phyloP scores from a whole-genome alignment of 306 rosid genomes.

The Coriaria nepalensis region DNA sequence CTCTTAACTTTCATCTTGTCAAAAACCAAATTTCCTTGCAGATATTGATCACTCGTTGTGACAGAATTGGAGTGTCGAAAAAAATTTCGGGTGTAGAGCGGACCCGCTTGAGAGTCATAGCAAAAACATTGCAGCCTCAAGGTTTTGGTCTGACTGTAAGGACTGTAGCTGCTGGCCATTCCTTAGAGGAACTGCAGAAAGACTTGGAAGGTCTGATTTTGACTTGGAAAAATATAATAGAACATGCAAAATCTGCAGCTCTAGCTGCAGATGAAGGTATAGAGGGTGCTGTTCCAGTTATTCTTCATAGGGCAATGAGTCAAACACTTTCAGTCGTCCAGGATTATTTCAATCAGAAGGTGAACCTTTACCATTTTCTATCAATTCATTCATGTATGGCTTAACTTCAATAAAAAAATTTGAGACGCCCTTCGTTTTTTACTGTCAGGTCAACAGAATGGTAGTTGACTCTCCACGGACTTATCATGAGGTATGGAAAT shows the following conservation, averaged over 20 bases:
- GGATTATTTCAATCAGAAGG: conserved; percentile 83
- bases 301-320: conserved; percentile 86
- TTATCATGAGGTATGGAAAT: conserved; percentile 73
- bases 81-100: conserved; percentile 78
- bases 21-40: conserved; percentile 34
- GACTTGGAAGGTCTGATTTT: conserved; percentile 75
- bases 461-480: conserved; percentile 92
- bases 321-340: conserved; percentile 97
- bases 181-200: conserved; percentile 76
- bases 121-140: conserved; percentile 85
- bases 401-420: conserved; percentile 4
- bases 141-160: conserved; percentile 95
- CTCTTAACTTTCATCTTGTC: conserved; percentile 9
- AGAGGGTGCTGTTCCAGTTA: conserved; percentile 82
- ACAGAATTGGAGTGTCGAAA: conserved; percentile 74
- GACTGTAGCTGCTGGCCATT: conserved; percentile 91
- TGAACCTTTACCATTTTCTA: conserved; percentile 19
- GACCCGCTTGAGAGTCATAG: conserved; percentile 72
- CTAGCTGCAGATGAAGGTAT: conserved; percentile 99
- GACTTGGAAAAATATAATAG: conserved; percentile 77
- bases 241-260: conserved; percentile 82
- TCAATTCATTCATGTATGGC: conserved; percentile 5
- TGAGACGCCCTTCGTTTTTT: conserved; percentile 20
- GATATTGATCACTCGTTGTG: conserved; percentile 56
- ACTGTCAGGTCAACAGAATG: conserved; percentile 69